Evolutionary conservation across 2,329 filamentous ascomycete species (phyloP).

Genomic region (Colletotrichum kahawae): DNA sequence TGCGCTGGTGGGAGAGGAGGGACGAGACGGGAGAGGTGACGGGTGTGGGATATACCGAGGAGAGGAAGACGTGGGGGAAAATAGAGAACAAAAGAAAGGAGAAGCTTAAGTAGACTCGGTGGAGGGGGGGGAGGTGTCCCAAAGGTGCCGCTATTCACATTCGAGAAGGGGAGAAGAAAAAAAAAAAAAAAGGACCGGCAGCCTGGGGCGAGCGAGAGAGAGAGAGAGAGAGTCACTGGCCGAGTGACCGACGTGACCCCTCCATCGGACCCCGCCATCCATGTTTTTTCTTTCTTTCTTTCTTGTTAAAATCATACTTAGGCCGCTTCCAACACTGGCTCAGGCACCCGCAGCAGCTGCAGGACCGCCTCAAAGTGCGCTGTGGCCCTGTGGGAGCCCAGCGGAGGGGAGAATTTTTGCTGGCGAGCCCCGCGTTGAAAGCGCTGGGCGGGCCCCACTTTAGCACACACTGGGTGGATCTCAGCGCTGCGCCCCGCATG

Average conservation of each 20-base stretch:
- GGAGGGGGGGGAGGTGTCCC: background rate
- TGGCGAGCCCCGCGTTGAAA: slow-evolving; percentile 15
- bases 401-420: background rate
- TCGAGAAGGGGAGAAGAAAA: background rate
- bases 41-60: background rate
- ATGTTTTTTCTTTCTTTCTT: background rate
- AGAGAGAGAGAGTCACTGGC: background rate
- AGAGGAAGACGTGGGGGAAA: background rate
- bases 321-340: background rate
- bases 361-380: background rate
- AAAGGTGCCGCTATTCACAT: slow-evolving; percentile 18
- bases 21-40: background rate
- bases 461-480: background rate
- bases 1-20: background rate
- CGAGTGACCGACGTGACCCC: background rate
- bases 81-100: background rate
- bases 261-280: slow-evolving; percentile 8
- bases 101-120: slow-evolving; percentile 10
- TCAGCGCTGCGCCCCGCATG: slow-evolving; percentile 5
- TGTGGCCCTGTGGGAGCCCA: background rate
- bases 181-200: background rate
- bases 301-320: background rate
- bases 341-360: background rate
- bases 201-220: background rate
- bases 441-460: background rate